Percentiles rank a stretch among this genome's conserved stretches.
phyloP scores from a whole-genome alignment of 73 alveolate genomes.

The Paramecium biaurelia region DNA sequence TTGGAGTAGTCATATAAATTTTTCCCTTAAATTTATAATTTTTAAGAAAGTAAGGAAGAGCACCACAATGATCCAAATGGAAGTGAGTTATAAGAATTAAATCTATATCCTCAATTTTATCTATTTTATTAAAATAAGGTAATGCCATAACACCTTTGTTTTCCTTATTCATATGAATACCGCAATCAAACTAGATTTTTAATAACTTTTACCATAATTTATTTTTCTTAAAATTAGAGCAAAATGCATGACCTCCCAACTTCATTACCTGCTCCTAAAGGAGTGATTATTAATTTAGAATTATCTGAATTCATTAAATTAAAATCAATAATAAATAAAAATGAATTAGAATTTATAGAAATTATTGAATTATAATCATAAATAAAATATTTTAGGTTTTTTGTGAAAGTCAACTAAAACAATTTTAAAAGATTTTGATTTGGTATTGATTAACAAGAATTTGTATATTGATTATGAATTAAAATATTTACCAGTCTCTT shows the following conservation, averaged over 20 bases:
- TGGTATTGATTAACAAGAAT: too few species aligned
- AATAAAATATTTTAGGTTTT: too few species aligned
- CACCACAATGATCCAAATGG: conserved; percentile 64
- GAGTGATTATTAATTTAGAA: neutral
- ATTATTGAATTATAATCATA: neutral
- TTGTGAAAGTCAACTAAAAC: too few species aligned
- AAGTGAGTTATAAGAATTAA: conserved; percentile 44
- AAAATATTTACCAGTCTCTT: too few species aligned
- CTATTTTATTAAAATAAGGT: conserved; percentile 58
- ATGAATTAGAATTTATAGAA: neutral
- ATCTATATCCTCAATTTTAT: conserved; percentile 28
- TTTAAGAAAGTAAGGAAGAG: conserved; percentile 85
- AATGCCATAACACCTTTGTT: conserved; percentile 47
- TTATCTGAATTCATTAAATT: neutral
- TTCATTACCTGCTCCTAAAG: conserved; percentile 63
- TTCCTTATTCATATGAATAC: conserved; percentile 60
- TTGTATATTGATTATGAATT: too few species aligned
- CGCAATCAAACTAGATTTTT: conserved; percentile 49
- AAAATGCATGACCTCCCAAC: conserved; percentile 58
- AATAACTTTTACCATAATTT: neutral
- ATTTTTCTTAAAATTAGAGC: conserved; percentile 20
- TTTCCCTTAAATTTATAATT: conserved; percentile 97
- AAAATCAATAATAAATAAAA: neutral
- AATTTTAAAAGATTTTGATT: too few species aligned
- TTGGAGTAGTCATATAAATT: conserved; percentile 99